These are phyloP conservation scores for Rhizopogon parksii DNA, from an alignment of 1,284 basidiomycete species.

Conservation along the genomic window DNA sequence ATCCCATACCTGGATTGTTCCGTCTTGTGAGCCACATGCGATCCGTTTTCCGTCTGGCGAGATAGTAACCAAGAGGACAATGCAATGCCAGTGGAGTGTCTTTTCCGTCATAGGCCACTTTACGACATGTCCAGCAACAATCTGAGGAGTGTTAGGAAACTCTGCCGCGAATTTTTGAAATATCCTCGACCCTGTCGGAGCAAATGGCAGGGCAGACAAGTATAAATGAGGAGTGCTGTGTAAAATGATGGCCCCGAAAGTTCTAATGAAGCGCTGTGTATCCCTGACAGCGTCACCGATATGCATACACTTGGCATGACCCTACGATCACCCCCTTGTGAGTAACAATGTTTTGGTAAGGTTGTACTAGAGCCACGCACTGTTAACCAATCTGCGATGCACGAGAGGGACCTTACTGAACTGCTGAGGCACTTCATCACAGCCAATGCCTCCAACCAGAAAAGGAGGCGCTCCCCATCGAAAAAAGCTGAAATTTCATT, in stretches of 20 bases:
- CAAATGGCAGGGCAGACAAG: constrained; percentile 13
- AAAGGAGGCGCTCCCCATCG: constrained; percentile 11
- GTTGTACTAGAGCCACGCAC: too few relatives aligned
- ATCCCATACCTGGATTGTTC: constrained; percentile 22
- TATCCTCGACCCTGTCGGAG: not conserved
- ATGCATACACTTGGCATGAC: not conserved
- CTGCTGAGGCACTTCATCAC: constrained; percentile 12
- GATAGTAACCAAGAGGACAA: not conserved
- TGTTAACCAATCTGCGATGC: too few relatives aligned
- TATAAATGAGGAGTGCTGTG: constrained; percentile 17
- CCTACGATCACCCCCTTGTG: too few relatives aligned
- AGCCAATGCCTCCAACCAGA: constrained; percentile 21
- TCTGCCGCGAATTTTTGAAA: not conserved
- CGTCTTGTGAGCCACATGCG: constrained; percentile 20
- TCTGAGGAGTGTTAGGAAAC: not conserved
- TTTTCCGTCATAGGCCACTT: not conserved
- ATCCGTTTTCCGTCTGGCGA: constrained; percentile 14
- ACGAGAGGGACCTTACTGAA: too few relatives aligned
- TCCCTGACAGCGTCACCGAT: constrained; percentile 7
- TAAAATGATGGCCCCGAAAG: constrained; percentile 8
- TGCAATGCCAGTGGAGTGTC: constrained; percentile 2
- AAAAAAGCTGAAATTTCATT: constrained; percentile 13
- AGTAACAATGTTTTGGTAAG: too few relatives aligned
- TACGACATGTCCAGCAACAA: not conserved
- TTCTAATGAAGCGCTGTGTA: constrained; percentile 8